Base-by-base conservation (phyloP, 495 filamentous ascomycete species). In the Aspergillus bertholletiae region DNA sequence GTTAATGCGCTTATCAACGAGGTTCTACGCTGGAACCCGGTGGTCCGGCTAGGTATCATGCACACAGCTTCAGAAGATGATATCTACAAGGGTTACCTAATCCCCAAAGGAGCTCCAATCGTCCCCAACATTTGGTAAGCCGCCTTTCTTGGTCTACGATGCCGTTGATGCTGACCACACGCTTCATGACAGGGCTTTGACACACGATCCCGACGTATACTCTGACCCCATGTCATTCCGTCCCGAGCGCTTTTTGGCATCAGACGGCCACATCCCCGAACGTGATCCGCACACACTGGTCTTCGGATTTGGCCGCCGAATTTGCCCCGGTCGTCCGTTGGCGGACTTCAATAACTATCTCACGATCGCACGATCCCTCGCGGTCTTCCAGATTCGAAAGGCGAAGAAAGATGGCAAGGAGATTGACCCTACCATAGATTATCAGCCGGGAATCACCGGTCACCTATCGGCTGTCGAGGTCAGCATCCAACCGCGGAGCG, bases 291-390 rank as follows among this genome's bases (percentile, higher is more conserved):
- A 55, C 3, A 43, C 20, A 2, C 74, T 73, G 47, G 72, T 65
- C 0, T 86, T 83, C 56, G 82, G 83, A 8, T 79, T 75, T 5
- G 84, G 84, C 0, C 71, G 82, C 8, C 69, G 83, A 5, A 70
- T 83, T 20, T 86, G 84, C 58, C 74, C 78, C 2, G 84, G 83
- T 5, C 78, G 80, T 6, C 69, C 78, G 46, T 59, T 86, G 5
- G 84, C 84, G 0, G 81, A 85, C 54, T 72, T 71, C 15, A 77
- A 65, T 7, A 50, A 85, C 8, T 83, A 73, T 61, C 45, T 84
- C 0, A 71, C 60, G 22, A 61, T 79, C 4, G 69, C 80, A 1
- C 71, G 76, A 35, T 65, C 81, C 8, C 57, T 87, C 7, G 81
- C 82, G 64, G 78, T 70, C 0, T 86, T 85, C 56, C 66, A 81